Evolutionary conservation across 2,329 filamentous ascomycete species (phyloP).

Genomic region (Ceratocystis variospora): DNA sequence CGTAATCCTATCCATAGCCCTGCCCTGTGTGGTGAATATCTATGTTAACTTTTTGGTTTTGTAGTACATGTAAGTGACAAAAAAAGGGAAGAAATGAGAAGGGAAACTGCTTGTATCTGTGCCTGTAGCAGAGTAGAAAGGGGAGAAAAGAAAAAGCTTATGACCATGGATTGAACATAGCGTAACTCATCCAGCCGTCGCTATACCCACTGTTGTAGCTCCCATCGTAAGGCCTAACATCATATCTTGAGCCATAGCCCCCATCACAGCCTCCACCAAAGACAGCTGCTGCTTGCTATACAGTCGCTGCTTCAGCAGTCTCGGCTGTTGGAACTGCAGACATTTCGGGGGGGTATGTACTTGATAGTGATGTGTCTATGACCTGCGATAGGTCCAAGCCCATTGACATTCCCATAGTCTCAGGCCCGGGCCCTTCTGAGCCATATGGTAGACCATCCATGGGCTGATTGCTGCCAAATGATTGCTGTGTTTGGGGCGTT

Average conservation of each 20-base stretch:
- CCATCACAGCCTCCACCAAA: neutral
- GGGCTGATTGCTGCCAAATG: neutral
- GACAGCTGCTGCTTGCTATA: neutral
- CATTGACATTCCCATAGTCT: neutral
- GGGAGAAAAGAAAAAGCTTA: neutral
- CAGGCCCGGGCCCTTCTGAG: neutral
- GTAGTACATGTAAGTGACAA: neutral
- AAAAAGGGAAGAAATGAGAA: neutral
- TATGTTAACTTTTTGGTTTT: slow-evolving; percentile 4
- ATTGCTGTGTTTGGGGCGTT: neutral
- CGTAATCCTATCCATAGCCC: neutral
- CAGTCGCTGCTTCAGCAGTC: slow-evolving; percentile 1
- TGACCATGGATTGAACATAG: neutral
- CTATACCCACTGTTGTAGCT: neutral
- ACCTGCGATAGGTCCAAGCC: neutral
- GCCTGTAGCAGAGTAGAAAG: neutral
- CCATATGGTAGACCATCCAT: neutral
- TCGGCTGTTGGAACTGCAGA: neutral
- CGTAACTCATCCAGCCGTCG: neutral
- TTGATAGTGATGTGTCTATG: slow-evolving; percentile 1
- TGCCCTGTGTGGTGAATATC: neutral
- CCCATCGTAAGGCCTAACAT: neutral
- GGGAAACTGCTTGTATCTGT: neutral
- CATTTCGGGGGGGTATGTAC: neutral
- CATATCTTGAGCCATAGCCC: neutral